Evolutionary conservation across 1,139 yeast genomes (phyloP), one percentile per base, ranked within the genome.

Genomic region (Suhomyces bokatorum): DNA sequence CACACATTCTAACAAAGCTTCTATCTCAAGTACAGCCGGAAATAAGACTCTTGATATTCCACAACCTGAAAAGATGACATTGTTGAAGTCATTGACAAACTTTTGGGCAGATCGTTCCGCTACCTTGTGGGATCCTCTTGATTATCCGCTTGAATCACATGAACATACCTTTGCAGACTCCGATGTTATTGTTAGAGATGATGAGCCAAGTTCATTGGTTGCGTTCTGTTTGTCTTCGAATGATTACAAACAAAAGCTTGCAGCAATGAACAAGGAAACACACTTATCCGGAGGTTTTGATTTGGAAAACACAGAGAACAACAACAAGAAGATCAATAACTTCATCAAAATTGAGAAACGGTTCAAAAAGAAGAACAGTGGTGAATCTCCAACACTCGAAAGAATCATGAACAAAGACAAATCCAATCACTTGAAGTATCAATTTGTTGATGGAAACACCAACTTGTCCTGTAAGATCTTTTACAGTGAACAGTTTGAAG

Each of bases 81-180:
- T 95, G 29, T 78, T 95, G 67, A 89, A 88, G 56, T 83, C 96
- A 0, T 70, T 95, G 46, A 81, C 96, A 0, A 89, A 85, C 57
- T 91, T 93, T 65, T 93, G 99, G 99, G 98, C 97, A 1, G 99
- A 95, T 65, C 70, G 99, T 55, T 87, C 98, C 1, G 93, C 98
- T 0, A 87, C 96, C 2, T 77, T 95, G 17, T 95, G 99, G 99
- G 90, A 87, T 53, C 96, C 97, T 0, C 69, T 95, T 33, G 85
- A 81, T 16, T 91, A 90, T 63, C 97, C 98, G 0, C 71, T 91
- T 33, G 77, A 78, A 17, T 74, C 87, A 0, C 79, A 85, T 1
- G 98, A 95, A 58, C 99, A 95, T 62, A 81, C 95, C 6, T 93
- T 93, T 70, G 90, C 90, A 9, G 98, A 95, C 60, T 87, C 96